These are phyloP conservation scores for Monilinia fructigena DNA, from an alignment of 2,329 filamentous ascomycete species.

Conservation along the genomic window DNA sequence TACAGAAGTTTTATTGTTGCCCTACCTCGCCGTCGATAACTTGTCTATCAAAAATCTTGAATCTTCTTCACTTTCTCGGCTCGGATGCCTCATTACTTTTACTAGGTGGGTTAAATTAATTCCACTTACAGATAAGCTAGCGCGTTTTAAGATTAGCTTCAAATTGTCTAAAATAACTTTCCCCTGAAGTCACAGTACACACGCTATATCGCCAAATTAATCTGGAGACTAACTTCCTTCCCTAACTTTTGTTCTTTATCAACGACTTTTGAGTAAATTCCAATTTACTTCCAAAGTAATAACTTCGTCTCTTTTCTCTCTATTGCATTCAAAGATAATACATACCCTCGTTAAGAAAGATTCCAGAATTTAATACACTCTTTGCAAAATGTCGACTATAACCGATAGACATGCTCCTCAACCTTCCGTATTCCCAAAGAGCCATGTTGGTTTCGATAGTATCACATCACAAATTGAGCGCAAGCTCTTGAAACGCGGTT, in stretches of 20 bases:
- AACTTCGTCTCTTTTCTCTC: constrained; percentile 11
- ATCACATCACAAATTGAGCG: constrained; percentile 99
- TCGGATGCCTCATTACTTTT: constrained; percentile 1
- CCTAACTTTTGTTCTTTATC: constrained; percentile 27
- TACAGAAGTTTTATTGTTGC: background rate
- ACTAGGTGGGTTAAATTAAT: constrained; percentile 2
- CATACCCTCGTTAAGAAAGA: constrained; percentile 12
- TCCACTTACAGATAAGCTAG: constrained; percentile 21
- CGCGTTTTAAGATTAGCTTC: constrained; percentile 19
- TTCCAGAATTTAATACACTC: constrained; percentile 22
- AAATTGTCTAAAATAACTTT: constrained; percentile 18
- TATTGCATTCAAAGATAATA: constrained; percentile 8
- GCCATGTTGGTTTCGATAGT: constrained; percentile 99
- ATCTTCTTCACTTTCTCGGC: constrained; percentile 5
- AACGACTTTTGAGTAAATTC: constrained; percentile 17
- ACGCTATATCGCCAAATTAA: constrained; percentile 25
- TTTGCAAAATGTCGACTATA: constrained; percentile 39
- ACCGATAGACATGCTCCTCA: constrained; percentile 39
- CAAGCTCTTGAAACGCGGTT: constrained; percentile 98
- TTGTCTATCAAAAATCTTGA: constrained; percentile 14
- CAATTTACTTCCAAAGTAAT: constrained; percentile 20
- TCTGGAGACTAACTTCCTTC: constrained; percentile 21
- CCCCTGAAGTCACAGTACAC: constrained; percentile 17
- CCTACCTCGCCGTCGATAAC: background rate
- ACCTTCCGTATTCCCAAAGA: constrained; percentile 71